A percentile compares a stretch with the other conserved stretches of the same genome.
phyloP scores from a whole-genome alignment of 768 basidiomycete genomes.

The Lentinus brumalis region DNA sequence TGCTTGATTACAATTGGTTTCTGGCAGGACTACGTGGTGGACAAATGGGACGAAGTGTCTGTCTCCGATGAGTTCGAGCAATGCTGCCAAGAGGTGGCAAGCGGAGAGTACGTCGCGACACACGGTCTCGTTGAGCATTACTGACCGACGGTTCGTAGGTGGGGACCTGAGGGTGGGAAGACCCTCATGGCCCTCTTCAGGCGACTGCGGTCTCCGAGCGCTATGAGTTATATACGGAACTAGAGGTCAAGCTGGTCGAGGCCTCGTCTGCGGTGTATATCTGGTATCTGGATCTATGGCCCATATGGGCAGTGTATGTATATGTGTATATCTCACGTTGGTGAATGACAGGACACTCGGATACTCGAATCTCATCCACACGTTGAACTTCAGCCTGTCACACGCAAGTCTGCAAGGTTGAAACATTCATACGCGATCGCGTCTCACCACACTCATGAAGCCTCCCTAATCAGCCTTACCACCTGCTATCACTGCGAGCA shows the following conservation, averaged over 20 bases:
- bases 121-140: not conserved
- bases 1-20: slow-evolving; percentile 11
- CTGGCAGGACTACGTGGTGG: slow-evolving; percentile 67
- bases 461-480: too few species aligned
- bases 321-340: not conserved
- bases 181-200: slow-evolving; percentile 68
- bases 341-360: too few species aligned
- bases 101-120: slow-evolving; percentile 60
- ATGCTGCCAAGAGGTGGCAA: slow-evolving; percentile 71
- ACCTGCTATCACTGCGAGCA: too few species aligned
- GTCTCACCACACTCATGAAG: too few species aligned
- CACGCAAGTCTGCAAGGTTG: too few species aligned
- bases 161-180: slow-evolving; percentile 72
- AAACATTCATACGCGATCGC: too few species aligned
- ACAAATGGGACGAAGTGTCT: slow-evolving; percentile 75
- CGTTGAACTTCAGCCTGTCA: too few species aligned
- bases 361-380: too few species aligned
- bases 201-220: slow-evolving; percentile 60
- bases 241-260: not conserved
- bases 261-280: not conserved
- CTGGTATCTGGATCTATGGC: not conserved
- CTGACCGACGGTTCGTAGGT: slow-evolving; percentile 39
- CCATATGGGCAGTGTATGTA: too few species aligned
- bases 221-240: slow-evolving; percentile 25
- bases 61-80: slow-evolving; percentile 64